A percentile compares a stretch with the other conserved stretches of the same genome.
These are phyloP conservation scores for Hygrophoropsis aurantiaca DNA, from an alignment of 768 basidiomycete genomes.

Conservation along the genomic window DNA sequence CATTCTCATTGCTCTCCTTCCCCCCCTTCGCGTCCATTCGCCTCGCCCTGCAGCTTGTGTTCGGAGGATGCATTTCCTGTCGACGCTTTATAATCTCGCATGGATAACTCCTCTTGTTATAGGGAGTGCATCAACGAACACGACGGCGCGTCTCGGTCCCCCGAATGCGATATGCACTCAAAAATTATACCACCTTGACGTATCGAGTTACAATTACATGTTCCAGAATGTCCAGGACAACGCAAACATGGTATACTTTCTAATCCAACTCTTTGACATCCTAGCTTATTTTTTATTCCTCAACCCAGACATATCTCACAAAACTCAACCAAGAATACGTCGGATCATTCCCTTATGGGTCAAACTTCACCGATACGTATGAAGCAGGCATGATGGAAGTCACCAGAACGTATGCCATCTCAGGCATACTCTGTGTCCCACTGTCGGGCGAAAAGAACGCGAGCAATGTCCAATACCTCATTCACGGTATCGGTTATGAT, in stretches of 20 bases:
- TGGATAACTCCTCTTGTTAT: no score
- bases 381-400: slow-evolving; percentile 6
- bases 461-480: slow-evolving; percentile 10
- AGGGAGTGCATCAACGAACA: no score
- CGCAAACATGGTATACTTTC: slow-evolving; percentile 6
- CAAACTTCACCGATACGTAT: slow-evolving; percentile 12
- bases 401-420: slow-evolving; percentile 11
- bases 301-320: slow-evolving; percentile 7
- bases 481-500: slow-evolving; percentile 15
- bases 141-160: slow-evolving; percentile 11
- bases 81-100: no score
- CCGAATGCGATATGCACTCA: slow-evolving; percentile 10
- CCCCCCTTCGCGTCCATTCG: no score
- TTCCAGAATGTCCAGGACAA: slow-evolving; percentile 11
- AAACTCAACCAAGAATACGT: slow-evolving; percentile 8
- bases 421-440: slow-evolving; percentile 16
- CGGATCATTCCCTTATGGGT: slow-evolving; percentile 1
- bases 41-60: no score
- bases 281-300: not conserved
- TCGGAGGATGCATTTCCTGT: no score
- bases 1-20: no score
- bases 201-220: slow-evolving; percentile 11
- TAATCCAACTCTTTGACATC: not conserved
- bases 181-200: slow-evolving; percentile 7
- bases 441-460: slow-evolving; percentile 9